phyloP scores from a whole-genome alignment of 2,329 filamentous ascomycete species.

The Pseudopyrenochaeta lycopersici region DNA sequence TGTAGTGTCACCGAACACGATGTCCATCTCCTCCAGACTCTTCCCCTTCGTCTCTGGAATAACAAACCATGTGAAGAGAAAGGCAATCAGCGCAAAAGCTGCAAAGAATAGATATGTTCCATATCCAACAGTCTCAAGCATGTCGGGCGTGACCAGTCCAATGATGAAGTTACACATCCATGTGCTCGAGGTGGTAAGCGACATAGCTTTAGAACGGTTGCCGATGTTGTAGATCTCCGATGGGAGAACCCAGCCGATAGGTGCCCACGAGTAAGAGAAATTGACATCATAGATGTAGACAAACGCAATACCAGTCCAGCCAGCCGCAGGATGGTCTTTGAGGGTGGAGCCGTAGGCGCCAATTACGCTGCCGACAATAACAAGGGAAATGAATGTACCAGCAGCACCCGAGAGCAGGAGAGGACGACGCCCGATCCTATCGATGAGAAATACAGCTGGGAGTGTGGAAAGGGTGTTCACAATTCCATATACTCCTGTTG shows the following conservation, averaged over 20 bases:
- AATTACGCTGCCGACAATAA: slow-evolving; percentile 75
- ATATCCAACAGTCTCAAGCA: slow-evolving; percentile 69
- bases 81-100: slow-evolving; percentile 57
- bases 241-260: slow-evolving; percentile 76
- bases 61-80: slow-evolving; percentile 62
- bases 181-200: slow-evolving; percentile 76
- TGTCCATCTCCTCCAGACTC: slow-evolving; percentile 80
- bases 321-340: slow-evolving; percentile 65
- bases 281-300: slow-evolving; percentile 65
- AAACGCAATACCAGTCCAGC: slow-evolving; percentile 74
- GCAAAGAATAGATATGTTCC: slow-evolving; percentile 63
- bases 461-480: slow-evolving; percentile 68
- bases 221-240: slow-evolving; percentile 78
- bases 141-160: slow-evolving; percentile 71
- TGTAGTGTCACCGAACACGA: slow-evolving; percentile 83
- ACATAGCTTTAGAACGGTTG: slow-evolving; percentile 73
- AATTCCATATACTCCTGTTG: slow-evolving; percentile 69
- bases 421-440: slow-evolving; percentile 69
- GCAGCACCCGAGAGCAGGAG: slow-evolving; percentile 70
- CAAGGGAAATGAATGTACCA: slow-evolving; percentile 74
- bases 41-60: slow-evolving; percentile 79
- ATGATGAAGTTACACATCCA: slow-evolving; percentile 83
- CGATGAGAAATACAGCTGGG: slow-evolving; percentile 71
- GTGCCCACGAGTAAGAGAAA: slow-evolving; percentile 74
- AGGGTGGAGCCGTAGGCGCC: slow-evolving; percentile 69